Evolutionary conservation across 2,329 filamentous ascomycete species (phyloP), one percentile per base, ranked within the genome.

Genomic region (Lachnellula arida): DNA sequence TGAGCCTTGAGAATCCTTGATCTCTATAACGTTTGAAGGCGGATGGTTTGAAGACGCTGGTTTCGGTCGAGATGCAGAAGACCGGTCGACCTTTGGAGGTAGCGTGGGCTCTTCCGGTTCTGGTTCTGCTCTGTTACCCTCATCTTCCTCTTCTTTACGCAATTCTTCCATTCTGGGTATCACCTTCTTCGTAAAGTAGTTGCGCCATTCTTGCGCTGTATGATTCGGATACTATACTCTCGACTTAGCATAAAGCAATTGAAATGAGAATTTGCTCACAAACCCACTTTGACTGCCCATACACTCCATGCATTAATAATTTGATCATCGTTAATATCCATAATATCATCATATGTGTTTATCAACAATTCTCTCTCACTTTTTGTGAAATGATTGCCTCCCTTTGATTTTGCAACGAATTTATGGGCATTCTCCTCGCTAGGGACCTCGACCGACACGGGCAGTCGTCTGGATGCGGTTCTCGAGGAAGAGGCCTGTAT

Each of bases 181-280:
- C 17, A 69, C 55, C 43, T 60, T 54, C 34, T 67, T 60, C 11
- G 54, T 51, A 40, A 68, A 71, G 48, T 63, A 60, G 23, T 66
- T 68, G 9, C 56, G 58, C 69, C 69, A 71, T 58, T 71, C 64
- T 58, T 69, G 65, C 17, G 68, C 60, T 22, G 65, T 65, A 49
- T 71, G 69, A 17, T 40, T 55, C 17, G 57, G 55, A 54, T 69
- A 32, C 68, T 71, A 49, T 14, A 15, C 54, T 12, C 46, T 44
- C 14, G 40, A 35, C 12, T 60, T 42, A 55, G 49, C 19, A 19
- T 15, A 7, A 25, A 47, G 14, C 22, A 15, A 12, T n/a, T 14
- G 2, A 17, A 22, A 32, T 6, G 23, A 47, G 44, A n/a, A 14
- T 17, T 15, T 11, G 23, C 11, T 6, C 4, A 11, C 0, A 11